A percentile compares a stretch with the other conserved stretches of the same genome.
Evolutionary conservation across 2,329 filamentous ascomycete genomes (phyloP).

Genomic region (Apiospora marii): DNA sequence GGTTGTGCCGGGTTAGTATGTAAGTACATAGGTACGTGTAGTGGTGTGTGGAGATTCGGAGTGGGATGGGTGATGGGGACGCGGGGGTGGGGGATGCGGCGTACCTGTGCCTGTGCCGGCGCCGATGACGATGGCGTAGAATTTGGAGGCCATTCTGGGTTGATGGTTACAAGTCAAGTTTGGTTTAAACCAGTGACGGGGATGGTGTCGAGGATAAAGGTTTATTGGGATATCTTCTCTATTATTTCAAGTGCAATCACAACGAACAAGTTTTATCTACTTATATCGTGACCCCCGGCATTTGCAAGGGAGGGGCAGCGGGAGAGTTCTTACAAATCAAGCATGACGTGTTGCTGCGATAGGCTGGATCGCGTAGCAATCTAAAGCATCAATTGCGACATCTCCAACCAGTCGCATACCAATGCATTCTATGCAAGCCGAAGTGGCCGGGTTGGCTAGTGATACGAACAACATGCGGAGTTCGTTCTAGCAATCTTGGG

Average conservation of each 20-base stretch:
- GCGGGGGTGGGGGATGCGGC: not conserved
- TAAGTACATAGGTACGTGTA: not conserved
- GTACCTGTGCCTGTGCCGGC: slow-evolving; percentile 25
- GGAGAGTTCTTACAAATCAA: slow-evolving; percentile 41
- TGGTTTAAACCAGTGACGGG: not conserved
- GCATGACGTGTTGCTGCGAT: slow-evolving; percentile 38
- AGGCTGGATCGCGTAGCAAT: not conserved
- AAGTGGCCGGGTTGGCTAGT: not conserved
- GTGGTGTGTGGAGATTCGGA: not conserved
- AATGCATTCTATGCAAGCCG: not conserved
- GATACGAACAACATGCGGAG: not conserved
- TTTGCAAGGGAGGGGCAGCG: not conserved
- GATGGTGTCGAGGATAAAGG: not conserved
- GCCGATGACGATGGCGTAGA: slow-evolving; percentile 28
- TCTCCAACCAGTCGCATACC: not conserved
- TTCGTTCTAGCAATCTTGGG: not conserved
- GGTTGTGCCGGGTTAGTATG: not conserved
- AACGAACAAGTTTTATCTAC: too few relatives aligned
- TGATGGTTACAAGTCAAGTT: not conserved
- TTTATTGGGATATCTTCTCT: not conserved
- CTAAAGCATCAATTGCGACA: not conserved
- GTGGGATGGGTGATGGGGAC: not conserved
- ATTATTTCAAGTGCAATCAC: not conserved
- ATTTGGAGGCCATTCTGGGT: slow-evolving; percentile 24
- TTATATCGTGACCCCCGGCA: not conserved